Base-by-base conservation (phyloP, 1,284 basidiomycete genomes). In the Ceratobasidium papillatum region DNA sequence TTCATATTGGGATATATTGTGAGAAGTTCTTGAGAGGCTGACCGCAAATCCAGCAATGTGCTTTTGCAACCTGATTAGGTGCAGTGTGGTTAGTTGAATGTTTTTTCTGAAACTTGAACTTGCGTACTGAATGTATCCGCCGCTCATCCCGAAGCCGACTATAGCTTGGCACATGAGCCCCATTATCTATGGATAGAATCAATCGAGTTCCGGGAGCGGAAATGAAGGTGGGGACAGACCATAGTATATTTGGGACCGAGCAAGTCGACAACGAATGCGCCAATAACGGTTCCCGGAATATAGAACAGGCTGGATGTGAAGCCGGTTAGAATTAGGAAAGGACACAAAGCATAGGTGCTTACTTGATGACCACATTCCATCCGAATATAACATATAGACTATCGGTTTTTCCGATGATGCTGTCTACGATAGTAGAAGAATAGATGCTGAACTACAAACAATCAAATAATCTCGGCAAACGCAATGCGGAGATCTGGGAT, bases 381-480 rank as follows among this genome's bases (percentile, higher is more conserved):
- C 91, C 91, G 72, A 94, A 89, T 7, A 91, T 85, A 41, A 90
- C 85, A 0, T 82, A 80, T 17, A 94, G 84, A 5, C 87, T 84
- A 7, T 80, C 77, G 34, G 80, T 81, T 12, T 82, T 81, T 54
- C 89, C 89, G 7, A 90, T 90, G 77, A 95, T 86, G 32, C 8
- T 85, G 80, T 90, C 83, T 9, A 94, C 84, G 76, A 96, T 88
- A n/a, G 90, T 90, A 2, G 92, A 91, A 12, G 93, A 90, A 82
- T 94, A 98, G 73, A 97, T 85, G 49, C 93, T 91, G 80, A 95
- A 94, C 89, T 94, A n/a, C n/a, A n/a, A n/a, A n/a, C n/a, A n/a
- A n/a, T 78, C 2, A 32, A 68, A 34, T 71, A 11, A 9, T 19
- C 3, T 38, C 11, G 43, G 19, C 27, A 34, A n/a, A 22, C 17